Conservation (phyloP, 306 rosid genomes). For the Gleditsia sinensis region DNA sequence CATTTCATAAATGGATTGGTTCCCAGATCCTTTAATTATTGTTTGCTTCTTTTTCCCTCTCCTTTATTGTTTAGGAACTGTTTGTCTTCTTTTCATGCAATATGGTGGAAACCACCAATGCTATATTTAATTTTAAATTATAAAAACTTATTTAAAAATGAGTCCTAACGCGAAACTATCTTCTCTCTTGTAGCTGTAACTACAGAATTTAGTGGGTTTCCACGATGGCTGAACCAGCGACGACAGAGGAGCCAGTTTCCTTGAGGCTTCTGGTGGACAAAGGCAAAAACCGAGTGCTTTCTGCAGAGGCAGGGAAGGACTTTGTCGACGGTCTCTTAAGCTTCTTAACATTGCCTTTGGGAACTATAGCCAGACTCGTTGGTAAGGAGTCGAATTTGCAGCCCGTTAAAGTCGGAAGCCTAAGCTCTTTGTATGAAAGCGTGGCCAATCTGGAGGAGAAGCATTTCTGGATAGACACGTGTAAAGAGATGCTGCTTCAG, state of each 20-base stretch:
- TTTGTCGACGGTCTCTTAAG: slow-evolving; percentile 26
- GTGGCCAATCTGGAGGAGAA: background rate
- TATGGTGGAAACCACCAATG: too few species aligned
- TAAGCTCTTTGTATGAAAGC: background rate
- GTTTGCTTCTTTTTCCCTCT: too few species aligned
- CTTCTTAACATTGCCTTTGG: slow-evolving; percentile 26
- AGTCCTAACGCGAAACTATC: too few species aligned
- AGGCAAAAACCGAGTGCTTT: background rate
- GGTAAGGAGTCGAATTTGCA: background rate
- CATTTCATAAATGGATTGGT: too few species aligned
- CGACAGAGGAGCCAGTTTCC: background rate
- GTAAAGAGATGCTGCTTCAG: background rate
- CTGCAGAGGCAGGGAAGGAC: slow-evolving; percentile 28
- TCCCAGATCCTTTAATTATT: too few species aligned
- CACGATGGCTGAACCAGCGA: too few species aligned
- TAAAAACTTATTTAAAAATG: too few species aligned
- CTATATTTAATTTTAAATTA: too few species aligned
- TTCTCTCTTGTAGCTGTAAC: too few species aligned
- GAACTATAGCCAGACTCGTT: slow-evolving; percentile 7
- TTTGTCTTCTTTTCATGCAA: too few species aligned
- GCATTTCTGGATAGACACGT: background rate
- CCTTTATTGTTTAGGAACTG: too few species aligned
- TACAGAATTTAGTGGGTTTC: background rate
- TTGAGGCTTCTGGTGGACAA: slow-evolving; percentile 24
- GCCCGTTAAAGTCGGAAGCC: background rate